phyloP scores from a whole-genome alignment of 768 basidiomycete species.

The Lentinus brumalis region DNA sequence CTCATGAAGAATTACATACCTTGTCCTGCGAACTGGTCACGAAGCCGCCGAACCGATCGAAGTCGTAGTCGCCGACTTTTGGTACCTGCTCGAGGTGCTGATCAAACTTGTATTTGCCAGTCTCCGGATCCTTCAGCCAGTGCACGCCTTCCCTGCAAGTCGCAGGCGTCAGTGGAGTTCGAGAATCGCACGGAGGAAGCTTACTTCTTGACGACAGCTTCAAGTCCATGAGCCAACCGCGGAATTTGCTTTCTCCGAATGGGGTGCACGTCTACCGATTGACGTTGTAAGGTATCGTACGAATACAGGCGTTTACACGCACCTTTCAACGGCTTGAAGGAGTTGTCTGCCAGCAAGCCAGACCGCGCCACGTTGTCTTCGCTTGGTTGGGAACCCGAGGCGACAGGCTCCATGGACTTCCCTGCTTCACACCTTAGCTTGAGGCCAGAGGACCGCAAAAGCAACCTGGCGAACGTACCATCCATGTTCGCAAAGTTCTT shows the following conservation, averaged over 20 bases:
- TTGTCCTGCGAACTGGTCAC: conserved; percentile 76
- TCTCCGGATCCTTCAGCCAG: conserved; percentile 85
- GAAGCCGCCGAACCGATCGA: conserved; percentile 74
- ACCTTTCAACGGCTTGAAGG: conserved; percentile 8
- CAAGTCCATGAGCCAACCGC: conserved; percentile 62
- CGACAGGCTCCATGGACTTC: not conserved
- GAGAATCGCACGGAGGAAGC: conserved; percentile 26
- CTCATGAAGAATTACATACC: conserved; percentile 38
- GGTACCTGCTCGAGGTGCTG: conserved; percentile 75
- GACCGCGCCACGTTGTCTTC: not conserved
- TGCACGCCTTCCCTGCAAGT: conserved; percentile 77
- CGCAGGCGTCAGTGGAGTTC: conserved; percentile 1
- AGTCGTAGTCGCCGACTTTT: conserved; percentile 80
- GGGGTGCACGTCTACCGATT: conserved; percentile 45
- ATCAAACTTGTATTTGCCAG: conserved; percentile 83
- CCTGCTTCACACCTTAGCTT: not conserved
- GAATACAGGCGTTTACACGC: not conserved
- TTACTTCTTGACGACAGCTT: conserved; percentile 77
- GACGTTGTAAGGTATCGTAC: too few species aligned
- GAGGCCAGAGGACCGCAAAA: not conserved
- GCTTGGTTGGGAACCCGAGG: not conserved
- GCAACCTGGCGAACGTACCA: not conserved
- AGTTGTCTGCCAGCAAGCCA: not conserved
- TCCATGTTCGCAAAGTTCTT: not conserved
- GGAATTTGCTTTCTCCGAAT: conserved; percentile 54